A percentile compares a stretch with the other conserved stretches of the same genome.
These are phyloP conservation scores for Solanum tarapatanum DNA, from an alignment of 257 asterid genomes.

Conservation along the genomic window DNA sequence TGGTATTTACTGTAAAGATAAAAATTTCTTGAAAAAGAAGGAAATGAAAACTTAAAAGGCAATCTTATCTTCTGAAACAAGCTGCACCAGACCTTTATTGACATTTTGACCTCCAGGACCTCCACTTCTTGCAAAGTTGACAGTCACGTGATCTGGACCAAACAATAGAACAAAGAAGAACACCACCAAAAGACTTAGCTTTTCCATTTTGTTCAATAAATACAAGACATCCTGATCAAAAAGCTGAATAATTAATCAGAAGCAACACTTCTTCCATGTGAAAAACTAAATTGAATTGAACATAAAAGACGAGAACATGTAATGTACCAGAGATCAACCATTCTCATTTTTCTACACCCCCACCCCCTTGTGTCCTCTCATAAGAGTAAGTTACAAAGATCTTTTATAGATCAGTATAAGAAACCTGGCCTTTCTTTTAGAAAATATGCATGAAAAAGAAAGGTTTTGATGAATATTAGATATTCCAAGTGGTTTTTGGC, in stretches of 20 bases:
- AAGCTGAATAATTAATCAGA: not conserved
- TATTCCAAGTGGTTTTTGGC: not conserved
- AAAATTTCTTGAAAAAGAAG: not conserved
- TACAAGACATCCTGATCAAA: not conserved
- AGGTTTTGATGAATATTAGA: not conserved
- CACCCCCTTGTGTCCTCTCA: not conserved
- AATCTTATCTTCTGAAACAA: not conserved
- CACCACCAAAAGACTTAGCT: not conserved
- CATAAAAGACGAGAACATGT: not conserved
- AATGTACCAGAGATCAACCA: not conserved
- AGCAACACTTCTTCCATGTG: not conserved
- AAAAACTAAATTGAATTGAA: not conserved
- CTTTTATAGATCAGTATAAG: not conserved
- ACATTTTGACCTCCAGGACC: constrained; percentile 97
- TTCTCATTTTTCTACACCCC: not conserved
- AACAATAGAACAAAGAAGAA: not conserved
- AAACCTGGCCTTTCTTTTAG: not conserved
- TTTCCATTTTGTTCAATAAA: not conserved
- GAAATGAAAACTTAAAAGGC: not conserved
- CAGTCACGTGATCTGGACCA: constrained; percentile 58
- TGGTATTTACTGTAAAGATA: constrained; percentile 52
- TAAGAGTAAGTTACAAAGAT: not conserved
- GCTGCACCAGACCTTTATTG: constrained; percentile 54
- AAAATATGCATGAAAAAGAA: not conserved
- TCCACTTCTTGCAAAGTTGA: constrained; percentile 79